These are phyloP conservation scores for Neurospora crassa DNA, from an alignment of 2,329 filamentous ascomycete genomes.

Conservation along the genomic window DNA sequence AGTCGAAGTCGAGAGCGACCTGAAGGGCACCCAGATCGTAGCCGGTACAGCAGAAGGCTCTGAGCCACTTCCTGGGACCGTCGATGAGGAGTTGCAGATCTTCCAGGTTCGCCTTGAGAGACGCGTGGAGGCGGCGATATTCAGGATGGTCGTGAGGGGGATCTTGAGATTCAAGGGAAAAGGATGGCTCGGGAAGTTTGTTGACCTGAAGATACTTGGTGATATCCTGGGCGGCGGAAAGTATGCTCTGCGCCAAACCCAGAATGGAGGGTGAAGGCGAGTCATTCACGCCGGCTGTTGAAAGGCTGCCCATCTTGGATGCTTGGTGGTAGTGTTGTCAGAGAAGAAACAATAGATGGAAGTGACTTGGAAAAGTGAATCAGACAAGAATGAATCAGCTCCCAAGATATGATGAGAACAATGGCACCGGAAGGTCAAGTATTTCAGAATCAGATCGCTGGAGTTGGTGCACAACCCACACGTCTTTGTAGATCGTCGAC, in stretches of 20 bases:
- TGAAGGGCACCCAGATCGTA: constrained; percentile 18
- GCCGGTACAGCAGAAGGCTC: constrained; percentile 3
- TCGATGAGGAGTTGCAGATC: constrained; percentile 3
- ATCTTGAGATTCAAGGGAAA: constrained; percentile 1
- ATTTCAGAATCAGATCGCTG: too few relatives aligned
- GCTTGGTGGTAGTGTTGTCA: too few relatives aligned
- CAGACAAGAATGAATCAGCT: too few relatives aligned
- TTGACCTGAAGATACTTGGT: constrained; percentile 2
- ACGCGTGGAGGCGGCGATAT: constrained; percentile 1
- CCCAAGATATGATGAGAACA: too few relatives aligned
- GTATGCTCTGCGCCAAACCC: constrained; percentile 3
- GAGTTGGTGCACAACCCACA: too few relatives aligned
- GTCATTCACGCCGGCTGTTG: too few relatives aligned
- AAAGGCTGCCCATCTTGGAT: too few relatives aligned
- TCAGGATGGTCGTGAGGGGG: not conserved
- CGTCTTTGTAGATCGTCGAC: too few relatives aligned
- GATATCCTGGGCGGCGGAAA: not conserved
- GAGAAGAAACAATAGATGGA: too few relatives aligned
- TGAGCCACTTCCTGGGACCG: constrained; percentile 1
- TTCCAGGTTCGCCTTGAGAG: constrained; percentile 1
- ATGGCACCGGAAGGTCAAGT: too few relatives aligned
- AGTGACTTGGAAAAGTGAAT: too few relatives aligned
- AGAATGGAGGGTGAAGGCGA: not conserved
- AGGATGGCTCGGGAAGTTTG: constrained; percentile 1
- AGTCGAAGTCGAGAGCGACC: constrained; percentile 19